These are phyloP conservation scores for Penicillium bovifimosum DNA, from an alignment of 495 filamentous ascomycete species.

Conservation along the genomic window DNA sequence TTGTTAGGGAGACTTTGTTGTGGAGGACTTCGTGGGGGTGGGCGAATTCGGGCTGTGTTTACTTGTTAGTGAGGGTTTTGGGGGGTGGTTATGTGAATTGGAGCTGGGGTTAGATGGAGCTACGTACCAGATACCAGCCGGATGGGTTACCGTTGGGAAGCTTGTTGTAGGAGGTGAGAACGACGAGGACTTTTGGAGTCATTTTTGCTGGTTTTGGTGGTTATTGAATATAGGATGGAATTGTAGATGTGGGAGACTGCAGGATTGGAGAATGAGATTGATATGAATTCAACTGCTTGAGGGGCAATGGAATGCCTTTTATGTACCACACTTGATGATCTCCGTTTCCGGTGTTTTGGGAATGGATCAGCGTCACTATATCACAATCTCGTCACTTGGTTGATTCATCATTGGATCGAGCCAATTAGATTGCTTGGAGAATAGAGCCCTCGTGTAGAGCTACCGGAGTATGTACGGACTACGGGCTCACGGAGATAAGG, in stretches of 20 bases:
- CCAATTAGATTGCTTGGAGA: not conserved
- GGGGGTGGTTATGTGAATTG: not conserved
- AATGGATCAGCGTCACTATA: not conserved
- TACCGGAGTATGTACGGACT: too few species aligned
- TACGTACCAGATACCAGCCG: conserved; percentile 61
- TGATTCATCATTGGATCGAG: not conserved
- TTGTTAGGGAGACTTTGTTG: conserved; percentile 48
- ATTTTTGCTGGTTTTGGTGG: conserved; percentile 11
- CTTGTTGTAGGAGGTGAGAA: conserved; percentile 57
- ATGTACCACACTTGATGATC: not conserved
- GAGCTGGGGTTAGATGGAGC: conserved; percentile 2
- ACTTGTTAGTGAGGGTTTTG: conserved; percentile 2
- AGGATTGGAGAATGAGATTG: too few species aligned
- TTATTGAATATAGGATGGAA: not conserved
- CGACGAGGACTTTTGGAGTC: conserved; percentile 59
- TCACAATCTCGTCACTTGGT: conserved; percentile 14
- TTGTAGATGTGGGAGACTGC: too few species aligned
- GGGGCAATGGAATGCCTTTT: not conserved
- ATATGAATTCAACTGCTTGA: not conserved
- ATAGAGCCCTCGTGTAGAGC: not conserved
- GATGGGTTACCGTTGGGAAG: conserved; percentile 50
- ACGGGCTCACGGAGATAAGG: too few species aligned
- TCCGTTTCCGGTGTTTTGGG: not conserved
- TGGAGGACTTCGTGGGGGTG: conserved; percentile 60
- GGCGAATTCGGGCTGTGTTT: conserved; percentile 58